A percentile compares a stretch with the other conserved stretches of the same genome.
Evolutionary conservation across 177 flowering plant genomes (phyloP).

Genomic region (Tripterygium wilfordii): DNA sequence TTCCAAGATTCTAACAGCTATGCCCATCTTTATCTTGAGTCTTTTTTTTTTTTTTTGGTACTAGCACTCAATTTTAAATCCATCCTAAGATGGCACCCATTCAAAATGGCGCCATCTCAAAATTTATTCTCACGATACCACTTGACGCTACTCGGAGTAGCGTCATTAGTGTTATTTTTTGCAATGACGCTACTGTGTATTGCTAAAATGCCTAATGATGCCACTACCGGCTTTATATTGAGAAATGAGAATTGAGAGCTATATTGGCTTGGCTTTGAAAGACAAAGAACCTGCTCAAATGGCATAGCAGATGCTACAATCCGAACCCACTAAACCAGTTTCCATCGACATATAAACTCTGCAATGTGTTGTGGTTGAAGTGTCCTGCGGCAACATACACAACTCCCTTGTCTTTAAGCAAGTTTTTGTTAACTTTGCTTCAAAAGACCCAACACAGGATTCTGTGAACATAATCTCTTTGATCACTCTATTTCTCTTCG

Average conservation of each 20-base stretch:
- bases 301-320: conserved; percentile 83
- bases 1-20: too few relatives aligned
- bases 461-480: conserved; percentile 68
- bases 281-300: conserved; percentile 76
- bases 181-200: too few relatives aligned
- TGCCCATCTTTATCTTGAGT: too few relatives aligned
- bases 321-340: conserved; percentile 75
- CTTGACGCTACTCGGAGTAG: too few relatives aligned
- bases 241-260: conserved; percentile 51
- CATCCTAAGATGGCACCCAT: too few relatives aligned
- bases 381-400: conserved; percentile 90
- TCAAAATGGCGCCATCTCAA: too few relatives aligned
- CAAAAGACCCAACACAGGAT: conserved; percentile 56
- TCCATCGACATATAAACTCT: conserved; percentile 62
- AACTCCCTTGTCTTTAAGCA: conserved; percentile 75
- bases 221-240: too few relatives aligned
- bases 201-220: too few relatives aligned
- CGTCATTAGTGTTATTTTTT: too few relatives aligned
- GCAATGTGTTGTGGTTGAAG: conserved; percentile 61
- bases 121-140: too few relatives aligned
- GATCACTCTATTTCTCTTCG: conserved; percentile 45
- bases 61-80: too few relatives aligned
- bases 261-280: conserved; percentile 75
- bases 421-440: conserved; percentile 74
- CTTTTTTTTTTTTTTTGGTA: too few relatives aligned